Evolutionary conservation across 345 rosid genomes (phyloP).

Genomic region (Populus deltoides): DNA sequence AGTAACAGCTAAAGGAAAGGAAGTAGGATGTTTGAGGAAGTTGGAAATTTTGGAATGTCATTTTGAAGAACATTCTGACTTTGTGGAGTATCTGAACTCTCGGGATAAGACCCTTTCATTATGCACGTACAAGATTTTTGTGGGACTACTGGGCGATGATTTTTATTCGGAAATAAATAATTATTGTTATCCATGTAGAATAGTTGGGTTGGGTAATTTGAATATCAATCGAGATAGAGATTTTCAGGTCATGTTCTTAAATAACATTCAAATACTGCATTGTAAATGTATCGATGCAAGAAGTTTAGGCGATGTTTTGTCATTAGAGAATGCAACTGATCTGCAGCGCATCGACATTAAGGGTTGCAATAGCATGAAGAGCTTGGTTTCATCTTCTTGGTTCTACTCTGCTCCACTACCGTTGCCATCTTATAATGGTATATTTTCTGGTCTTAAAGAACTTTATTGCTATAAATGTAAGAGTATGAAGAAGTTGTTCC

Average conservation of each 20-base stretch:
- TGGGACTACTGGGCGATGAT: too few species aligned
- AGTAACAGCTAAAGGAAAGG: too few species aligned
- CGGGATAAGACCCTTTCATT: not conserved
- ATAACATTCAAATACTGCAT: not conserved
- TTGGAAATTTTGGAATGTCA: constrained; percentile 1
- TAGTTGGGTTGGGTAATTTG: not conserved
- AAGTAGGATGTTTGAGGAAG: not conserved
- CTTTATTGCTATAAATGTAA: too few species aligned
- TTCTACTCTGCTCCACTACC: not conserved
- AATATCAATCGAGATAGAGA: not conserved
- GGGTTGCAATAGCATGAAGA: not conserved
- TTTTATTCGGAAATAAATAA: too few species aligned
- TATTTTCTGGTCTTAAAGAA: too few species aligned
- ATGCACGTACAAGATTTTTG: too few species aligned
- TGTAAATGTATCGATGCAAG: too few species aligned
- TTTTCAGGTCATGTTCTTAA: not conserved
- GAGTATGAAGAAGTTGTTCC: too few species aligned
- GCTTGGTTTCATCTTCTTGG: too few species aligned
- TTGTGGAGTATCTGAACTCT: not conserved
- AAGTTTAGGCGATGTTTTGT: not conserved
- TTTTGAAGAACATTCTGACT: not conserved
- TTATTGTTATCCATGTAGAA: too few species aligned
- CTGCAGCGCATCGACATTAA: not conserved
- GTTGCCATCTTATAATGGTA: too few species aligned
- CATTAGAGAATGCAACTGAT: not conserved